A percentile compares a stretch with the other conserved stretches of the same genome.
Conservation (phyloP, 768 basidiomycete species). For the Cubamyces lactineus region DNA sequence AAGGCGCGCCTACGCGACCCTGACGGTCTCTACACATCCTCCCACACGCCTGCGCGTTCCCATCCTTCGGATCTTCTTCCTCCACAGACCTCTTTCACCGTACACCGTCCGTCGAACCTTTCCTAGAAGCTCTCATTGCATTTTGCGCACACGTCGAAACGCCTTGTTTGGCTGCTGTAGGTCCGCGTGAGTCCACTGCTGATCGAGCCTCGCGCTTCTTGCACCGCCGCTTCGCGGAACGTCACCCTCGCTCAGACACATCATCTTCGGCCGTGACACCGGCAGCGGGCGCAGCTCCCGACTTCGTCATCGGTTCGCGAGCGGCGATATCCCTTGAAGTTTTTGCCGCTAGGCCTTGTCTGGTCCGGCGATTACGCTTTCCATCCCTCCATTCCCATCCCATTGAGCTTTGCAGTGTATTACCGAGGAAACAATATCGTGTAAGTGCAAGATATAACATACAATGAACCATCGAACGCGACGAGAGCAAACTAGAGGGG, state of each 20-base stretch:
- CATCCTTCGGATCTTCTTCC: background rate
- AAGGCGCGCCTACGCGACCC: constrained; percentile 18
- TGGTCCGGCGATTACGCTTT: constrained; percentile 6
- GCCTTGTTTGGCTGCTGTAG: constrained; percentile 13
- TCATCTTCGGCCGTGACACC: constrained; percentile 11
- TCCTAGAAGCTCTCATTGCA: background rate
- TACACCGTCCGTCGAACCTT: background rate
- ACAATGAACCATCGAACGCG: constrained; percentile 32
- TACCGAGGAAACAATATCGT: constrained; percentile 26
- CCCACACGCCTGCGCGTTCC: background rate
- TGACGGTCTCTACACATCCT: constrained; percentile 12
- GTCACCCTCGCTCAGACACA: constrained; percentile 5
- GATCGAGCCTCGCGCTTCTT: constrained; percentile 16
- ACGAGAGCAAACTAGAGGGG: constrained; percentile 14
- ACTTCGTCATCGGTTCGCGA: constrained; percentile 9
- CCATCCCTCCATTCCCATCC: background rate
- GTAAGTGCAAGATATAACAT: constrained; percentile 37
- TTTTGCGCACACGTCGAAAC: background rate
- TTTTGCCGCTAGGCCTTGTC: background rate
- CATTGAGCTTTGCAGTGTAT: constrained; percentile 16
- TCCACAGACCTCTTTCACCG: background rate
- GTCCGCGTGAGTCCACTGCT: constrained; percentile 16
- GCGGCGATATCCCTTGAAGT: constrained; percentile 5
- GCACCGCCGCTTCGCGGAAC: constrained; percentile 14
- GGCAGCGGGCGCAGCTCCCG: constrained; percentile 1